phyloP scores from a whole-genome alignment of 305 asterid species.

The Solanum hybrid region DNA sequence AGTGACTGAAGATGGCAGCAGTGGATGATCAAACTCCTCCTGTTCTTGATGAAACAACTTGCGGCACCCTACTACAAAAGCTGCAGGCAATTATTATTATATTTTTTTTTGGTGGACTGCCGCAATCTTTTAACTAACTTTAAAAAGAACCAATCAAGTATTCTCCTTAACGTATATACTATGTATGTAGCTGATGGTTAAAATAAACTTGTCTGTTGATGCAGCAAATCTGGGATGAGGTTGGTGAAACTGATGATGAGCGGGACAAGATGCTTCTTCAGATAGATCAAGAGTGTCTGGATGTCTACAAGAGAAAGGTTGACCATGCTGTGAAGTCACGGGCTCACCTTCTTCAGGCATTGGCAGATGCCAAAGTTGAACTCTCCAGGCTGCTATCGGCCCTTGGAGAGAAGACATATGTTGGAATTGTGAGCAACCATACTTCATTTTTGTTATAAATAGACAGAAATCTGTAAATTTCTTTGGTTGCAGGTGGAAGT shows the following conservation, averaged over 20 bases:
- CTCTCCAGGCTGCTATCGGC: slow-evolving; percentile 79
- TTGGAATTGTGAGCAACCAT: slow-evolving; percentile 58
- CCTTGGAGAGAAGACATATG: slow-evolving; percentile 81
- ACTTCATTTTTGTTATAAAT: not conserved
- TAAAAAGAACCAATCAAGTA: not conserved
- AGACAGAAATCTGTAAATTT: not conserved
- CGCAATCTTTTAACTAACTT: not conserved
- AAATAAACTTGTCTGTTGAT: slow-evolving; percentile 13
- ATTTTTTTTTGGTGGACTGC: not conserved
- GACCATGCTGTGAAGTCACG: slow-evolving; percentile 83
- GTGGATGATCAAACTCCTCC: slow-evolving; percentile 45
- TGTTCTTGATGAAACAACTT: slow-evolving; percentile 46
- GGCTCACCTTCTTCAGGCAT: slow-evolving; percentile 72
- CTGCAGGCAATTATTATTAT: slow-evolving; percentile 53
- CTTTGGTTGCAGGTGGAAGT: not conserved
- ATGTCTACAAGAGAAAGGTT: slow-evolving; percentile 89
- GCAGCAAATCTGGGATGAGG: slow-evolving; percentile 99
- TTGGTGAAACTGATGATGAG: slow-evolving; percentile 92
- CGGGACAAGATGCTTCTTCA: slow-evolving; percentile 94
- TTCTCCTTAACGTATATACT: not conserved
- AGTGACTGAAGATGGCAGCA: slow-evolving; percentile 52
- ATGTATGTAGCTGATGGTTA: not conserved
- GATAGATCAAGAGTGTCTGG: slow-evolving; percentile 94
- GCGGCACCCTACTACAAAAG: slow-evolving; percentile 77
- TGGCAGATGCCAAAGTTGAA: slow-evolving; percentile 87